A percentile compares a stretch with the other conserved stretches of the same genome.
These are phyloP conservation scores for Aegilops bicornis DNA, from an alignment of 176 grass and related monocot genomes.

Conservation along the genomic window DNA sequence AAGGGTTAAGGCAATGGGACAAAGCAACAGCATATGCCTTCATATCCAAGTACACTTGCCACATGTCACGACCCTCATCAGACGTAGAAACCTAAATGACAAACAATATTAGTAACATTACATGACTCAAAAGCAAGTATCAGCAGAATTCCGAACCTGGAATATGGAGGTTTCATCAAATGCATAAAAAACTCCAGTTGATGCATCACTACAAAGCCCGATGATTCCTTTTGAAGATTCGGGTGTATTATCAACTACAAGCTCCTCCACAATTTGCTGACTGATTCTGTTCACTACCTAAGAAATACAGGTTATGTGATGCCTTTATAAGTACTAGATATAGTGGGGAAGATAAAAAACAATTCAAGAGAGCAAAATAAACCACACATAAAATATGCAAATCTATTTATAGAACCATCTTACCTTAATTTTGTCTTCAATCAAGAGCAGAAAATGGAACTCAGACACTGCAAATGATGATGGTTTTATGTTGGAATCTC, in stretches of 20 bases:
- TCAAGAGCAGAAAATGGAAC: constrained; percentile 90
- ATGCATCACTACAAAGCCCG: constrained; percentile 90
- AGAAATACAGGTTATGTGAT: constrained; percentile 27
- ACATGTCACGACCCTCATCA: constrained; percentile 96
- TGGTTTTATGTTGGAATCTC: constrained; percentile 64
- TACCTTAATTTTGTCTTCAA: constrained; percentile 93
- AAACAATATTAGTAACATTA: constrained; percentile 31
- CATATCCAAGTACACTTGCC: constrained; percentile 93
- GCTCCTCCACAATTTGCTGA: constrained; percentile 80
- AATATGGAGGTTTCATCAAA: constrained; percentile 97
- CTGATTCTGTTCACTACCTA: constrained; percentile 99
- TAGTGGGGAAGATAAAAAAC: background rate
- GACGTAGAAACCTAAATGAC: constrained; percentile 65
- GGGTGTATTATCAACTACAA: constrained; percentile 66
- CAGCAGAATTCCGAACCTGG: constrained; percentile 51
- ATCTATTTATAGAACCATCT: constrained; percentile 8
- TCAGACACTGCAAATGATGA: constrained; percentile 88
- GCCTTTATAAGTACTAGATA: background rate
- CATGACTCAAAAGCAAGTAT: constrained; percentile 23
- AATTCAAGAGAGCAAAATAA: background rate
- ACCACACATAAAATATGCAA: constrained; percentile 7
- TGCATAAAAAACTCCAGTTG: constrained; percentile 85
- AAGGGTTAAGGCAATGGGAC: constrained; percentile 71
- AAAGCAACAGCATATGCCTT: constrained; percentile 83
- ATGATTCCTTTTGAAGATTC: constrained; percentile 87